Evolutionary conservation across 228 moss, liverwort and hornwort species (phyloP), one percentile per base, ranked within the genome.

Genomic region (Sphagnum magellanicum): DNA sequence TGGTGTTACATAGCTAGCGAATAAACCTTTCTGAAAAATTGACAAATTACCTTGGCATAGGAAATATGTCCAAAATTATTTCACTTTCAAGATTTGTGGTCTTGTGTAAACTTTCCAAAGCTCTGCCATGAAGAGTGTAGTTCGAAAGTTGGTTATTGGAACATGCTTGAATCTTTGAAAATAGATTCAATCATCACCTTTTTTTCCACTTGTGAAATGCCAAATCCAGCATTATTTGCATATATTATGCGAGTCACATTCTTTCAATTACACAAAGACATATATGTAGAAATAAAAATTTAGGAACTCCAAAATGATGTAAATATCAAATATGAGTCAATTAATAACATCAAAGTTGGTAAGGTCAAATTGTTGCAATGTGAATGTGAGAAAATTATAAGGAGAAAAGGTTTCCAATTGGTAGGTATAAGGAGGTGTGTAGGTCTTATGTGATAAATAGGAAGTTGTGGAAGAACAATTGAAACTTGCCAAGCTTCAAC

Each of bases 51-150:
- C 53, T 12, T 53, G 53, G 8, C 7, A 53, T 1, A 53, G 0
- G 1, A 53, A 53, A 7, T 14, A 16, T 14, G 6, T 64, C 8
- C 47, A 64, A 12, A 49, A 63, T 0, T 48, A 51, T 49, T 75
- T 74, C 69, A 86, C 86, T 80, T 86, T 80, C 71, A 82, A 64
- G 53, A 86, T 86, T 65, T 86, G 86, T 16, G 79, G 86, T 67
- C 79, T 78, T 4, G 86, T 86, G 72, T 82, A 80, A 50, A 76
- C 75, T 74, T 86, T 86, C 86, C 86, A 86, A 64, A 86, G 82
- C 80, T 82, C 82, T 74, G 79, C 86, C 80, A 86, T 86, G 69
- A 86, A 86, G 82, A 86, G 79, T 57, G 86, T 80, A 61, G 82
- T 82, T 67, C 75, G 82, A 80, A 86, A 77, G 65, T 76, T 86